Percentiles rank a stretch among this genome's conserved stretches.
Evolutionary conservation across 257 asterid species (phyloP).

Genomic region (Capsicum baccatum): DNA sequence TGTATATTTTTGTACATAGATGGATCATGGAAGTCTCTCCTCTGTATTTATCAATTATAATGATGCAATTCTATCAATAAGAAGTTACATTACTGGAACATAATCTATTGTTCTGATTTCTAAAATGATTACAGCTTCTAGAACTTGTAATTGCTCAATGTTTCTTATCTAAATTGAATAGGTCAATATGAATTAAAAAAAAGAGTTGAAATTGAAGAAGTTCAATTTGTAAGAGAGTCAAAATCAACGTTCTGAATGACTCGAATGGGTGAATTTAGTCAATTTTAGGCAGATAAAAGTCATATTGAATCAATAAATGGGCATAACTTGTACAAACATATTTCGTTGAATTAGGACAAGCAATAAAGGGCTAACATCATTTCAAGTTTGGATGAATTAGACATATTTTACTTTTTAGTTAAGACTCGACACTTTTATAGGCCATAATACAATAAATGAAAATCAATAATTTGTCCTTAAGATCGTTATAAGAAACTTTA

Average conservation of each 20-base stretch:
- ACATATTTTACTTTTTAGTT: too few species aligned
- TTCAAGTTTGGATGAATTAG: background rate
- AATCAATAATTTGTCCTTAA: too few species aligned
- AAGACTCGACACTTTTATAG: too few species aligned
- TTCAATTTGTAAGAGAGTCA: background rate
- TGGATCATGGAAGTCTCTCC: background rate
- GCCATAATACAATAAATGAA: too few species aligned
- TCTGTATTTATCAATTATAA: background rate
- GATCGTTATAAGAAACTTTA: too few species aligned
- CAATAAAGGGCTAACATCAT: too few species aligned
- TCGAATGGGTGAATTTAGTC: background rate
- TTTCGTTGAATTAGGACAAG: too few species aligned
- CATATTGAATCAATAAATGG: background rate
- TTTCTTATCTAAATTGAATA: background rate
- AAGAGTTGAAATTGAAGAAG: background rate
- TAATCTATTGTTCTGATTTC: background rate
- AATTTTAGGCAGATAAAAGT: background rate
- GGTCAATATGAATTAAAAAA: background rate
- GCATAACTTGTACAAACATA: background rate
- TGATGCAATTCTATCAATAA: background rate
- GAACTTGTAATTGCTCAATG: background rate
- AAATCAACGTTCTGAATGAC: background rate
- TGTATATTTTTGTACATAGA: conserved; percentile 6
- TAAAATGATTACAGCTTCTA: background rate
- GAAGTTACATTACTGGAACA: background rate